Percentiles rank a stretch among this genome's conserved stretches.
Evolutionary conservation across 129 eudicot genomes (phyloP).

Genomic region (Flaveria sonorensis): DNA sequence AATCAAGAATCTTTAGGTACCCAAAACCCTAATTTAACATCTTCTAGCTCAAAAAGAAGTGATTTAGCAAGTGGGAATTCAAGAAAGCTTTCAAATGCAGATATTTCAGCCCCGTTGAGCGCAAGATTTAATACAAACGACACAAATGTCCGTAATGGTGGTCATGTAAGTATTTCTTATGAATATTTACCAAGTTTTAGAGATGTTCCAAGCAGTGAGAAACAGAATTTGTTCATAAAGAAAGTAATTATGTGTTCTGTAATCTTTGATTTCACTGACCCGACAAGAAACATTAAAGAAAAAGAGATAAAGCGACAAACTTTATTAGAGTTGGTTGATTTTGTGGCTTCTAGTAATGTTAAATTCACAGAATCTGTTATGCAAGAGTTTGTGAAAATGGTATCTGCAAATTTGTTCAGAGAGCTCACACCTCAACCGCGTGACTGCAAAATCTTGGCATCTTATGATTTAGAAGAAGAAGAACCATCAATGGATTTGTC

Average conservation of each 20-base stretch:
- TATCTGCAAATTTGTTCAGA: constrained; percentile 69
- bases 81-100: constrained; percentile 47
- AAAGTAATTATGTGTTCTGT: constrained; percentile 71
- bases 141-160: constrained; percentile 38
- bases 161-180: constrained; percentile 42
- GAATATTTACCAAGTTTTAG: constrained; percentile 81
- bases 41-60: constrained; percentile 51
- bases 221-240: constrained; percentile 61
- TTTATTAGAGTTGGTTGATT: constrained; percentile 77
- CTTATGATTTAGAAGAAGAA: constrained; percentile 79
- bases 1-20: constrained; percentile 42
- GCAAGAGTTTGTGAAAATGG: constrained; percentile 84
- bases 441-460: constrained; percentile 57
- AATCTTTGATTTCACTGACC: constrained; percentile 71
- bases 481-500: constrained; percentile 87
- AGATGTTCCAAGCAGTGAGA: constrained; percentile 76
- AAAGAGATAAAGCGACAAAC: constrained; percentile 86
- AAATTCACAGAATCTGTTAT: constrained; percentile 60
- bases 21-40: constrained; percentile 38
- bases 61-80: constrained; percentile 49
- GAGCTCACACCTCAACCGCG: constrained; percentile 67
- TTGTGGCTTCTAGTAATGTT: constrained; percentile 57
- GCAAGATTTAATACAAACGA: constrained; percentile 37
- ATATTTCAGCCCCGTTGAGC: constrained; percentile 46
- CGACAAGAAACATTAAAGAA: constrained; percentile 68